phyloP scores from a whole-genome alignment of 179 eudicot species.

The Heliamphora pulchella region DNA sequence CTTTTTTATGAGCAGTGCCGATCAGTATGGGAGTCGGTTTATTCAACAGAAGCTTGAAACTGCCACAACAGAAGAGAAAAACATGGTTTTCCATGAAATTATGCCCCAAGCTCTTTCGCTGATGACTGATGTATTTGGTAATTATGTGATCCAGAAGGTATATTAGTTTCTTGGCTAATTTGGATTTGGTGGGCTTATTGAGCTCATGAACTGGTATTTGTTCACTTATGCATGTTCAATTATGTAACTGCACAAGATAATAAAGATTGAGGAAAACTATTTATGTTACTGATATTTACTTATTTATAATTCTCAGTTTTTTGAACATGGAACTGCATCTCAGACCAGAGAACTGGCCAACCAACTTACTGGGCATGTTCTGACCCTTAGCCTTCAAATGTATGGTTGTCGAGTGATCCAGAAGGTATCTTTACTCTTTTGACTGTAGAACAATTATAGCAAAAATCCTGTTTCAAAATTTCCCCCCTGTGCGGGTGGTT shows the following conservation, averaged over 20 bases:
- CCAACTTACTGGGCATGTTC: constrained; percentile 77
- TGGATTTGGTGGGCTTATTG: constrained; percentile 1
- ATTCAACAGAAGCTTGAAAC: constrained; percentile 91
- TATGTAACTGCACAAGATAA: background rate
- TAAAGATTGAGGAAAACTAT: background rate
- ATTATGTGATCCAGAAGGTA: constrained; percentile 86
- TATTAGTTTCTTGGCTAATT: background rate
- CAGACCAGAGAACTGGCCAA: constrained; percentile 83
- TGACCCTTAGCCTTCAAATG: constrained; percentile 91
- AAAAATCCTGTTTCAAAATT: too few relatives aligned
- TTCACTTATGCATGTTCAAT: background rate
- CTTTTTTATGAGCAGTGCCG: constrained; percentile 52
- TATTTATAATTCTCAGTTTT: constrained; percentile 42
- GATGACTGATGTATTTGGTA: constrained; percentile 87
- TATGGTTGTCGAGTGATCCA: constrained; percentile 95
- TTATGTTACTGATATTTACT: constrained; percentile 13
- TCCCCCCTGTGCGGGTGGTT: too few relatives aligned
- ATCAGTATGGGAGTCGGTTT: constrained; percentile 89
- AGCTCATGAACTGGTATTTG: background rate
- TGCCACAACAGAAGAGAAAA: constrained; percentile 69
- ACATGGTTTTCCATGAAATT: constrained; percentile 81
- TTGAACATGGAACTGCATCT: constrained; percentile 72
- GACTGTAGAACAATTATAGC: background rate
- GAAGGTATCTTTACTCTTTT: constrained; percentile 43
- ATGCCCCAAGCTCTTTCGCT: constrained; percentile 71